Evolutionary conservation across 2,329 filamentous ascomycete species (phyloP).

Genomic region (Ascochyta lentis): DNA sequence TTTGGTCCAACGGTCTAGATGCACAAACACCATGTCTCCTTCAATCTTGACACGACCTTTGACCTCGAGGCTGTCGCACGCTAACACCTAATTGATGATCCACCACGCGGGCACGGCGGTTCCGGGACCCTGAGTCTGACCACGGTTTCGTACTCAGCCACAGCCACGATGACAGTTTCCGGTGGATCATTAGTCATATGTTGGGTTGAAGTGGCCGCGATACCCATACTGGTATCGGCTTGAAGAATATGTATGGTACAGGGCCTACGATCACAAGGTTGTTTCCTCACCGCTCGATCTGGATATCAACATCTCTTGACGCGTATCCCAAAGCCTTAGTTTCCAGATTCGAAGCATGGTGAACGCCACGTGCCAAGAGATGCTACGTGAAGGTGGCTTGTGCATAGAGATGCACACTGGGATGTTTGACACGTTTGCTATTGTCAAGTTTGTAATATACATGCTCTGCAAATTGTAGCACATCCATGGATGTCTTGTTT

Average conservation of each 20-base stretch:
- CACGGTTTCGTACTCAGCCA: not conserved
- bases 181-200: not conserved
- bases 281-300: not conserved
- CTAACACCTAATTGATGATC: not conserved
- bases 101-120: not conserved
- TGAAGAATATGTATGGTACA: not conserved
- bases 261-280: not conserved
- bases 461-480: not conserved
- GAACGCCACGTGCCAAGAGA: not conserved
- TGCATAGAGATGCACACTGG: not conserved
- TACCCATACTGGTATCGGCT: not conserved
- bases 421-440: not conserved
- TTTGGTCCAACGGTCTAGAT: slow-evolving; percentile 6
- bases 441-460: not conserved
- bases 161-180: not conserved
- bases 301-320: not conserved
- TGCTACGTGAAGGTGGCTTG: not conserved
- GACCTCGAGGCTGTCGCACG: not conserved
- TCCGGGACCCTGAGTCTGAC: not conserved
- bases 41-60: not conserved
- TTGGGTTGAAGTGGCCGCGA: not conserved
- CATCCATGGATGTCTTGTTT: not conserved
- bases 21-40: not conserved
- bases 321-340: not conserved
- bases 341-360: not conserved